Conservation (phyloP, 495 filamentous ascomycete species). For the Lichenothelia convexa region DNA sequence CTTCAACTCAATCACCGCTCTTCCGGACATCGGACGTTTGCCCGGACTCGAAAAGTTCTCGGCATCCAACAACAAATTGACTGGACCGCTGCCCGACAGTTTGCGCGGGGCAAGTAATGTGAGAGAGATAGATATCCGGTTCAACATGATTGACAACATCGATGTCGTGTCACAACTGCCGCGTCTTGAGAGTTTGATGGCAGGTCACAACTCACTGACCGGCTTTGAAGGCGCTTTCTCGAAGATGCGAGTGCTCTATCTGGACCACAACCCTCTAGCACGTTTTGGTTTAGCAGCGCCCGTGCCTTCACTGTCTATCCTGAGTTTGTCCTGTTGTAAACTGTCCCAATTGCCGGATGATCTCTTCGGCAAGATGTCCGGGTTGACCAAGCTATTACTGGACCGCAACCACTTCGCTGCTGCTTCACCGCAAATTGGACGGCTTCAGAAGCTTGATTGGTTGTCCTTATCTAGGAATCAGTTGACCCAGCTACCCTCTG, state of each 20-base stretch:
- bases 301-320: conserved; percentile 60
- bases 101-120: conserved; percentile 56
- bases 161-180: conserved; percentile 69
- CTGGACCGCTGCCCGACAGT: conserved; percentile 49
- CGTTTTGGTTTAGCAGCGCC: conserved; percentile 67
- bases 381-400: conserved; percentile 67
- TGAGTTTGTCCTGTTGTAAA: conserved; percentile 79
- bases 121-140: conserved; percentile 83
- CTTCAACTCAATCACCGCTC: conserved; percentile 69
- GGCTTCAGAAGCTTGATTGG: conserved; percentile 65
- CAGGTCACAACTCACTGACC: conserved; percentile 81
- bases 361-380: conserved; percentile 72
- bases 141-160: conserved; percentile 73
- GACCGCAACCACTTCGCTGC: conserved; percentile 94
- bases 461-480: conserved; percentile 88
- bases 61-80: conserved; percentile 84
- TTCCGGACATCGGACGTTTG: conserved; percentile 67
- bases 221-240: conserved; percentile 73
- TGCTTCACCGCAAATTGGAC: conserved; percentile 65
- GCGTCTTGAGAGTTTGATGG: conserved; percentile 64
- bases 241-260: conserved; percentile 59
- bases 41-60: conserved; percentile 69
- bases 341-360: conserved; percentile 68
- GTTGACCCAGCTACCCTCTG: conserved; percentile 59
- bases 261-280: conserved; percentile 87